These are phyloP conservation scores for Rossbeevera mucosa DNA, from an alignment of 768 basidiomycete genomes.

Conservation along the genomic window DNA sequence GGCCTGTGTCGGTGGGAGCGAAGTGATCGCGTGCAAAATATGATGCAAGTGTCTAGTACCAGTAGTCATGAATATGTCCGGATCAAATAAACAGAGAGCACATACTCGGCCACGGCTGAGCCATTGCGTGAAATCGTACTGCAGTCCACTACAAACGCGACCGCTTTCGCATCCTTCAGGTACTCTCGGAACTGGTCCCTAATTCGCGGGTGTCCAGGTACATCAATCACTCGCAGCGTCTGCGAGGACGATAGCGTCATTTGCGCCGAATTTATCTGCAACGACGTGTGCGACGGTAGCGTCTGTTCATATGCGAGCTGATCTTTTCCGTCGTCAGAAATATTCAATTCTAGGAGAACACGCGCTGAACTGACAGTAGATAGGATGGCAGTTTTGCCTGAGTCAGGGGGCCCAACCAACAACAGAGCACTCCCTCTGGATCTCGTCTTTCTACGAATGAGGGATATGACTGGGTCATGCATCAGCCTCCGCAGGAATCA, in stretches of 20 bases:
- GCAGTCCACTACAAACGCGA: constrained; percentile 79
- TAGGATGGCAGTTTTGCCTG: constrained; percentile 77
- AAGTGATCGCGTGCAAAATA: constrained; percentile 63
- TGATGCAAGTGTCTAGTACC: constrained; percentile 63
- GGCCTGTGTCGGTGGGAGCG: constrained; percentile 65
- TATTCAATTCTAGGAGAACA: constrained; percentile 1
- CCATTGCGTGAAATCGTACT: constrained; percentile 75
- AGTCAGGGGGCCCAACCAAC: constrained; percentile 70
- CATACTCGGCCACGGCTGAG: constrained; percentile 74
- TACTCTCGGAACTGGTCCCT: constrained; percentile 68
- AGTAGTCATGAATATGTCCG: constrained; percentile 1
- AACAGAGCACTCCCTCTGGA: constrained; percentile 59
- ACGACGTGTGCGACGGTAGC: constrained; percentile 67
- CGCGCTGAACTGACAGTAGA: constrained; percentile 48
- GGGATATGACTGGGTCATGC: constrained; percentile 40
- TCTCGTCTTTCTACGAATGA: constrained; percentile 40
- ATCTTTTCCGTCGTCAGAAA: constrained; percentile 11
- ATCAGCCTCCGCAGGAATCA: constrained; percentile 14
- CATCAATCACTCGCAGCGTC: constrained; percentile 56
- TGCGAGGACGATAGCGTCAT: constrained; percentile 42
- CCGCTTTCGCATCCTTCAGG: constrained; percentile 54
- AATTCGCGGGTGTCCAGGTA: constrained; percentile 84
- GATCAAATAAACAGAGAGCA: constrained; percentile 13
- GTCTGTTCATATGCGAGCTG: constrained; percentile 65
- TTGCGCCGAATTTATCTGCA: constrained; percentile 63